Evolutionary conservation across 768 basidiomycete species (phyloP).

Genomic region (Hirschioporus abietinus): DNA sequence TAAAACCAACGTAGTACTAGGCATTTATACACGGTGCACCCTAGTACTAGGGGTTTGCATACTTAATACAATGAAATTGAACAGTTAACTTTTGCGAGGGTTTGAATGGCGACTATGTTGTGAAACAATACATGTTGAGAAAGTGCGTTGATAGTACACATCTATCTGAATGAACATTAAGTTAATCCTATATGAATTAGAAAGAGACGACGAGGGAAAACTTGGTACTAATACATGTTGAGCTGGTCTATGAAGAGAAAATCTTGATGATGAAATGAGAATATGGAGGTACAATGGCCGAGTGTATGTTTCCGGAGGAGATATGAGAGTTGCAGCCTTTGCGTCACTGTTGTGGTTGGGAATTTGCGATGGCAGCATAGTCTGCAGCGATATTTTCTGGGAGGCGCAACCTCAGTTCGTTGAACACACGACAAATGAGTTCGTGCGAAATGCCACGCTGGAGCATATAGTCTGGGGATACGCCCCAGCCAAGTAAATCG

Average conservation of each 20-base stretch:
- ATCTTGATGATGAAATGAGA: not conserved
- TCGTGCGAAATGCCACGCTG: constrained; percentile 13
- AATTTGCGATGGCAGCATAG: constrained; percentile 4
- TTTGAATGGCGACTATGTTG: not conserved
- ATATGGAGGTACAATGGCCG: not conserved
- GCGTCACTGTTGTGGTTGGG: not conserved
- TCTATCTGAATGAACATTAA: no score
- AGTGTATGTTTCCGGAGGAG: not conserved
- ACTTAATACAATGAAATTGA: not conserved
- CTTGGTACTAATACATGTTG: no score
- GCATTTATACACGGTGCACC: constrained; percentile 4
- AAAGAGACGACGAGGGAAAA: no score
- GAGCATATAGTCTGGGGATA: constrained; percentile 16
- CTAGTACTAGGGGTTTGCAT: constrained; percentile 6
- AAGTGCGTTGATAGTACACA: no score
- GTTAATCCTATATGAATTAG: no score
- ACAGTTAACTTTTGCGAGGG: not conserved
- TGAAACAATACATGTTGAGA: no score
- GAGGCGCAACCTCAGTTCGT: constrained; percentile 12
- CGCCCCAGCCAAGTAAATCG: constrained; percentile 19
- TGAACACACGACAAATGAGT: constrained; percentile 11
- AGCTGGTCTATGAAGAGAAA: no score
- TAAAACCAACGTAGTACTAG: constrained; percentile 5
- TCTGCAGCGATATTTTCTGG: constrained; percentile 8
- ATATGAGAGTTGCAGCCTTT: not conserved